phyloP scores from a whole-genome alignment of 2,329 filamentous ascomycete genomes.

The Xylariales sp. region DNA sequence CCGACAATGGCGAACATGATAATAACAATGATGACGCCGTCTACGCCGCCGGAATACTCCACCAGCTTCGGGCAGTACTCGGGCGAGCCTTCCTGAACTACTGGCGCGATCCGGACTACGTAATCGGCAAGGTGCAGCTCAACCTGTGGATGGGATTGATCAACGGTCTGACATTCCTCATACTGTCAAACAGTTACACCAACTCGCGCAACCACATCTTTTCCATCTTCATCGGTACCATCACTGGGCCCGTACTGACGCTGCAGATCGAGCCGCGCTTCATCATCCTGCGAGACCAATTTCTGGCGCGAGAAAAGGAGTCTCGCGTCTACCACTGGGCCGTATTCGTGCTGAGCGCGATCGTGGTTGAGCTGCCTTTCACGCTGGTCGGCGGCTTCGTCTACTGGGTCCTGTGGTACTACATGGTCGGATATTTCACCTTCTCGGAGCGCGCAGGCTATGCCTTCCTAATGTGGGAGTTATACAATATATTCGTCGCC shows the following conservation, averaged over 20 bases:
- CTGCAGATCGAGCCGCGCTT: constrained; percentile 74
- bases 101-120: constrained; percentile 85
- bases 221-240: constrained; percentile 60
- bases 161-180: constrained; percentile 34
- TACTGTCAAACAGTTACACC: constrained; percentile 58
- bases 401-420: constrained; percentile 77
- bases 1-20: constrained; percentile 8
- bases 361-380: constrained; percentile 68
- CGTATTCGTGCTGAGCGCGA: constrained; percentile 69
- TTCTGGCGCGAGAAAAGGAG: constrained; percentile 69
- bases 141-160: constrained; percentile 5
- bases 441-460: constrained; percentile 50
- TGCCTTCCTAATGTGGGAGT: constrained; percentile 7
- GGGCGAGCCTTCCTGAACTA: constrained; percentile 83
- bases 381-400: constrained; percentile 60
- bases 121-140: constrained; percentile 77
- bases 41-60: constrained; percentile 70
- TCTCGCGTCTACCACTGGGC: constrained; percentile 74
- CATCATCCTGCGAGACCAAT: constrained; percentile 64
- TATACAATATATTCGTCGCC: constrained; percentile 10
- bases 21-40: constrained; percentile 62
- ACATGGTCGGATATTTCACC: constrained; percentile 63
- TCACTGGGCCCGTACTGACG: constrained; percentile 70
- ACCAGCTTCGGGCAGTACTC: constrained; percentile 64
- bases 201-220: constrained; percentile 79